Evolutionary conservation across 352 stramenopile genomes (phyloP).

Genomic region (Phytopythium sindhum): DNA sequence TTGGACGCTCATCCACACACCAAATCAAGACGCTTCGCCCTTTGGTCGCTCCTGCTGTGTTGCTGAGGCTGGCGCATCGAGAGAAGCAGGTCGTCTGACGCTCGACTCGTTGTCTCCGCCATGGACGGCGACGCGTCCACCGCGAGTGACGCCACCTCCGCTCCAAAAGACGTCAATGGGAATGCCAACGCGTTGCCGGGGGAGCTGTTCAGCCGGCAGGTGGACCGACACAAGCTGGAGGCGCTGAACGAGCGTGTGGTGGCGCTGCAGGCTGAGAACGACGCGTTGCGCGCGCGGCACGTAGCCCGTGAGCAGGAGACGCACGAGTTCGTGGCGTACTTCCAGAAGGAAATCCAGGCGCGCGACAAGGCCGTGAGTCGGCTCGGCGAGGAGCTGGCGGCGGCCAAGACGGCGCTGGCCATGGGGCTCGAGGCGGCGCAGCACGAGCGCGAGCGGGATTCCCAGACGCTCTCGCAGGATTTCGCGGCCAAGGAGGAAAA

Average conservation of each 20-base stretch:
- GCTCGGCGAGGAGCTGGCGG: constrained; percentile 81
- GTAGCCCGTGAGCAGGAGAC: constrained; percentile 91
- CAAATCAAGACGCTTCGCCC: too few relatives aligned
- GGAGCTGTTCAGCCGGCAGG: constrained; percentile 58
- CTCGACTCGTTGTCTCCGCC: neutral
- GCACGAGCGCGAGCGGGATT: constrained; percentile 41
- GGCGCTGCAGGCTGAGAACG: constrained; percentile 75
- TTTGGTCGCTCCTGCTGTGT: too few relatives aligned
- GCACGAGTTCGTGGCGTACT: constrained; percentile 94
- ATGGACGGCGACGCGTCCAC: constrained; percentile 16
- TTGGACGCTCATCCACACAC: too few relatives aligned
- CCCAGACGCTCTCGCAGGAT: constrained; percentile 43
- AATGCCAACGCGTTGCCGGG: neutral
- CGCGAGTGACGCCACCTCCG: constrained; percentile 20
- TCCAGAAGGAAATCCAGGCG: constrained; percentile 90
- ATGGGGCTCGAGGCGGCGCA: constrained; percentile 54
- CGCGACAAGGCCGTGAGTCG: constrained; percentile 71
- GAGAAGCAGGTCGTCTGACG: neutral
- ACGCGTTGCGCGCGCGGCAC: constrained; percentile 67
- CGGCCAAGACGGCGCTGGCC: constrained; percentile 51
- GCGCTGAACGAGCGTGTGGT: constrained; percentile 57
- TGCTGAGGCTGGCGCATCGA: neutral
- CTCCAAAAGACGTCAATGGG: too few relatives aligned
- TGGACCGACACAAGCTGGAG: constrained; percentile 60
- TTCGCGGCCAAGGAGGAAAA: constrained; percentile 47